Evolutionary conservation across 176 grass and related monocot species (phyloP).

Genomic region (Calamus simplicifolius): DNA sequence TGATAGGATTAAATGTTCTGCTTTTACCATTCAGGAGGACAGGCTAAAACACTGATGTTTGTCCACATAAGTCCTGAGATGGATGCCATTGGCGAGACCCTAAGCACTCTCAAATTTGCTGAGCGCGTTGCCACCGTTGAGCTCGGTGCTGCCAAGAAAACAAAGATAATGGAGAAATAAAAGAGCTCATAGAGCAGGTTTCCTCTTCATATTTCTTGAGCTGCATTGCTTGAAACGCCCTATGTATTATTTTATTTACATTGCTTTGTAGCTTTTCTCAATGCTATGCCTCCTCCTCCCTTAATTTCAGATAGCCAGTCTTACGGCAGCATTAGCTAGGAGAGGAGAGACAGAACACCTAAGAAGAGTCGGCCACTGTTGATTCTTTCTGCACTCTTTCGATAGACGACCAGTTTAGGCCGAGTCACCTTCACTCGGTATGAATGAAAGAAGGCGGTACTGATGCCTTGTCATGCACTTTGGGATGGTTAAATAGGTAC

Average conservation of each 20-base stretch:
- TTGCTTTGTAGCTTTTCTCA: too few relatives aligned
- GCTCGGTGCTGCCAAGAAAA: conserved; percentile 59
- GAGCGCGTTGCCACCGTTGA: conserved; percentile 81
- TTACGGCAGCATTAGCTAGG: conserved; percentile 62
- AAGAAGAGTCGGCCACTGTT: neutral
- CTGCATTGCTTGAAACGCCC: neutral
- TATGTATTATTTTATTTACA: neutral
- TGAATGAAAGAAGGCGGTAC: too few relatives aligned
- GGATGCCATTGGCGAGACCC: conserved; percentile 48
- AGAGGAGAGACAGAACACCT: conserved; percentile 45
- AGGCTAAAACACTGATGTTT: conserved; percentile 96
- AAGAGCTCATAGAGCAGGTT: conserved; percentile 84
- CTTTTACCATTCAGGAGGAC: conserved; percentile 55
- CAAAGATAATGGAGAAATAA: conserved; percentile 72
- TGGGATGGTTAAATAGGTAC: too few relatives aligned
- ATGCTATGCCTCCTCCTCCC: too few relatives aligned
- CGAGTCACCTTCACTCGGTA: too few relatives aligned
- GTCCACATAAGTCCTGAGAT: conserved; percentile 79
- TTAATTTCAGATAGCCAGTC: conserved; percentile 45
- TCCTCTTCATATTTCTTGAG: conserved; percentile 5
- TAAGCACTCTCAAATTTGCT: conserved; percentile 90
- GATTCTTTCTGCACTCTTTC: neutral
- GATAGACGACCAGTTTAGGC: too few relatives aligned
- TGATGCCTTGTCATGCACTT: too few relatives aligned
- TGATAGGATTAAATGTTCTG: conserved; percentile 4